A percentile compares a stretch with the other conserved stretches of the same genome.
These are phyloP conservation scores for Zygoascus biomembranicola DNA, from an alignment of 805 yeast genomes.

Conservation along the genomic window DNA sequence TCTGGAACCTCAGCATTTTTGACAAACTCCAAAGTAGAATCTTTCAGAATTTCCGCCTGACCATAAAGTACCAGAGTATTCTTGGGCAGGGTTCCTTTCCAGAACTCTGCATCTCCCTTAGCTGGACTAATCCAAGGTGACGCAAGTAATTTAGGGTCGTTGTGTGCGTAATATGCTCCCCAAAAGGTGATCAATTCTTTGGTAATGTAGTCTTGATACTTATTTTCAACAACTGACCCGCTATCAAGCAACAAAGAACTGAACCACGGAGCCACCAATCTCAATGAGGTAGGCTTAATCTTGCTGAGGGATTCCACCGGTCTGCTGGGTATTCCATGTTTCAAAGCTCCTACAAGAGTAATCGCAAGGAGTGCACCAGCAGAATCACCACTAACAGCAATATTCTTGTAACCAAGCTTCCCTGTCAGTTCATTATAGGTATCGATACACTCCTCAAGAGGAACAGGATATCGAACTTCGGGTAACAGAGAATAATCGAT, in stretches of 20 bases:
- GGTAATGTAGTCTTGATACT: background rate
- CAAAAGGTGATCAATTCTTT: background rate
- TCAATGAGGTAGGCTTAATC: background rate
- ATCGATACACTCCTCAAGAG: background rate
- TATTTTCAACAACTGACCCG: background rate
- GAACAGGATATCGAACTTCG: background rate
- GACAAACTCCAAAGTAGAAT: background rate
- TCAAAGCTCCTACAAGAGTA: background rate
- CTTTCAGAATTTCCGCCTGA: background rate
- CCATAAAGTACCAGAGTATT: background rate
- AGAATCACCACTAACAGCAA: background rate
- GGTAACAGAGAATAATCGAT: background rate
- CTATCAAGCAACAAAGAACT: background rate
- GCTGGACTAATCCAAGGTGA: background rate
- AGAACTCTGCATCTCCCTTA: background rate
- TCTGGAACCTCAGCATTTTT: background rate
- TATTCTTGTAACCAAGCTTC: background rate
- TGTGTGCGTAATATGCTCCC: background rate
- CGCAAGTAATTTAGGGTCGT: background rate
- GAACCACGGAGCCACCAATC: background rate
- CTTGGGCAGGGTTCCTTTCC: background rate
- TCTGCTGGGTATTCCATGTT: background rate
- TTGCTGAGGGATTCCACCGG: background rate
- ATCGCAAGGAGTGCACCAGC: background rate
- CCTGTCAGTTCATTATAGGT: background rate